Evolutionary conservation across 306 rosid genomes (phyloP).

Genomic region (Casuarina cunninghamiana): DNA sequence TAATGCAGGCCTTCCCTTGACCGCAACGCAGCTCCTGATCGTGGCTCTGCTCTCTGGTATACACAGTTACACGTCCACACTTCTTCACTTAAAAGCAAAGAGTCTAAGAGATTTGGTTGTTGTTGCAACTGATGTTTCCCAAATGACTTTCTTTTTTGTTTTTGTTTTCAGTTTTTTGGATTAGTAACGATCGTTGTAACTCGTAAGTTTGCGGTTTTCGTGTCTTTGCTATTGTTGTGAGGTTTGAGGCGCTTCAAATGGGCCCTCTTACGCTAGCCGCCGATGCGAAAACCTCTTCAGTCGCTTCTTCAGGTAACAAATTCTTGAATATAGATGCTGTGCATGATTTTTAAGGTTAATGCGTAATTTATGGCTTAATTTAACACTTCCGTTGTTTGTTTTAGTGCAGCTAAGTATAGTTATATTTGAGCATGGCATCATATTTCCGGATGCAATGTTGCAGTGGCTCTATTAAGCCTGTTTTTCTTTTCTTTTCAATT

Average conservation of each 20-base stretch:
- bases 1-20: no score
- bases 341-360: background rate
- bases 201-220: background rate
- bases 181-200: background rate
- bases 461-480: background rate
- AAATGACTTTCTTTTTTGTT: background rate
- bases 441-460: background rate
- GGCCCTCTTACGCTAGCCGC: slow-evolving; percentile 53
- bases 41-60: background rate
- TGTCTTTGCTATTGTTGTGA: background rate
- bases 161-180: background rate
- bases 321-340: background rate
- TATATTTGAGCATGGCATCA: background rate
- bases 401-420: background rate
- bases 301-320: slow-evolving; percentile 47
- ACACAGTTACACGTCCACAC: background rate
- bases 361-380: background rate
- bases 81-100: background rate
- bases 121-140: background rate
- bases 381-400: background rate
- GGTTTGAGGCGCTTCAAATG: slow-evolving; percentile 28
- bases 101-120: background rate
- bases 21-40: background rate
- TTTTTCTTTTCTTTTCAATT: background rate
- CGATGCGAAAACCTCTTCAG: slow-evolving; percentile 39